A percentile compares a stretch with the other conserved stretches of the same genome.
Evolutionary conservation across 495 filamentous ascomycete species (phyloP).

Genomic region (Parachaetomium inaequale): DNA sequence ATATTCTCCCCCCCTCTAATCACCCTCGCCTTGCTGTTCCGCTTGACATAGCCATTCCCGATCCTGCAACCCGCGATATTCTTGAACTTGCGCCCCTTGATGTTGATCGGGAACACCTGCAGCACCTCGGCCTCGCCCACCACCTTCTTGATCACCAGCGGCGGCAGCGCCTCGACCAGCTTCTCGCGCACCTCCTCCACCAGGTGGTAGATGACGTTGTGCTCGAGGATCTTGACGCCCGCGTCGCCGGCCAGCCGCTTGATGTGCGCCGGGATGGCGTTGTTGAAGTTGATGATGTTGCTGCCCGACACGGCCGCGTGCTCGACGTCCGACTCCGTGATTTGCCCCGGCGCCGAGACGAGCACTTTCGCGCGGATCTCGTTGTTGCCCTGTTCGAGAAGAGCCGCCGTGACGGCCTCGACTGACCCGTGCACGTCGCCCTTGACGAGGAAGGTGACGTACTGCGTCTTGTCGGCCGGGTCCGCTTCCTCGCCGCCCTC

Average conservation of each 20-base stretch:
- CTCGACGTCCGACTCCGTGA: constrained; percentile 85
- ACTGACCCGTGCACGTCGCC: constrained; percentile 90
- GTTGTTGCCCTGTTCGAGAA: constrained; percentile 73
- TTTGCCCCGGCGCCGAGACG: constrained; percentile 69
- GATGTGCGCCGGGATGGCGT: constrained; percentile 63
- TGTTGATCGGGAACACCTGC: constrained; percentile 76
- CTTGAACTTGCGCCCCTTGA: constrained; percentile 64
- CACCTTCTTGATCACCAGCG: constrained; percentile 61
- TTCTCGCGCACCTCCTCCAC: constrained; percentile 73
- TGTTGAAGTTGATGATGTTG: constrained; percentile 84
- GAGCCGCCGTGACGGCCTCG: constrained; percentile 75
- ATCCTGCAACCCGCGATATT: constrained; percentile 86
- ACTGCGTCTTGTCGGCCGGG: constrained; percentile 56
- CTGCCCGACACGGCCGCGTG: constrained; percentile 71
- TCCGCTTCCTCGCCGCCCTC: constrained; percentile 14
- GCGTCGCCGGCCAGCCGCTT: constrained; percentile 61
- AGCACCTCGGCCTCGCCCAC: constrained; percentile 84
- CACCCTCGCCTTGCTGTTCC: constrained; percentile 63
- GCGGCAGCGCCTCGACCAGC: constrained; percentile 64
- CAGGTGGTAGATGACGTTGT: constrained; percentile 90
- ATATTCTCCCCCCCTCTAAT: constrained; percentile 61
- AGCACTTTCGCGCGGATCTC: constrained; percentile 77
- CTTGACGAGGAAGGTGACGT: constrained; percentile 83
- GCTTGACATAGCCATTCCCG: constrained; percentile 68
- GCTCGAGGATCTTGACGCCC: constrained; percentile 73